Conservation (phyloP, 1,284 basidiomycete genomes). For the Ganoderma meredithae region DNA sequence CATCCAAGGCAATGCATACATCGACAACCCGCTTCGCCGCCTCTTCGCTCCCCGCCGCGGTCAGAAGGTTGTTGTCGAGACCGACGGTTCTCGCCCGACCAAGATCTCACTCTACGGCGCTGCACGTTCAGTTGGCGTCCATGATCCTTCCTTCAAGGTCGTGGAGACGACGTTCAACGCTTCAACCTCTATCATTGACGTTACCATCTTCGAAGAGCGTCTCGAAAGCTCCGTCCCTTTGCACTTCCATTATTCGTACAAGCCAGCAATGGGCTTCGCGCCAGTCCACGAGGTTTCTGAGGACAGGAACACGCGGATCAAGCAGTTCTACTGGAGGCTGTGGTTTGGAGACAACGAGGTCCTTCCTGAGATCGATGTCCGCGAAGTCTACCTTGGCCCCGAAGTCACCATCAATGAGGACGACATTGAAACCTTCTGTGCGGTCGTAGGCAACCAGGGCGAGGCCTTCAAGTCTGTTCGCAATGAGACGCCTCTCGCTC, state of each 20-base stretch:
- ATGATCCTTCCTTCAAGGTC: conserved; percentile 84
- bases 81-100: conserved; percentile 53
- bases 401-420: conserved; percentile 80
- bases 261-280: conserved; percentile 88
- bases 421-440: conserved; percentile 90
- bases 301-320: conserved; percentile 92
- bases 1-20: conserved; percentile 84
- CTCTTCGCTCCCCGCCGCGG: conserved; percentile 83
- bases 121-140: conserved; percentile 82
- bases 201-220: conserved; percentile 89
- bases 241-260: conserved; percentile 84
- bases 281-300: conserved; percentile 93
- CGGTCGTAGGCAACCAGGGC: conserved; percentile 92
- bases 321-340: conserved; percentile 95
- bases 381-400: conserved; percentile 84
- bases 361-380: conserved; percentile 79
- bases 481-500: conserved; percentile 78
- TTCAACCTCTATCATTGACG: conserved; percentile 66
- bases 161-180: conserved; percentile 76
- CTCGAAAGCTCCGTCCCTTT: conserved; percentile 82
- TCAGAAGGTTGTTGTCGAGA: conserved; percentile 78
- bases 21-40: conserved; percentile 91
- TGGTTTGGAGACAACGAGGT: conserved; percentile 91
- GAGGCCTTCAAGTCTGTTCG: conserved; percentile 88
- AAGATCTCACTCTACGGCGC: conserved; percentile 77